A percentile compares a stretch with the other conserved stretches of the same genome.
Conservation (phyloP, 2,329 filamentous ascomycete genomes). For the Aureobasidium lini region DNA sequence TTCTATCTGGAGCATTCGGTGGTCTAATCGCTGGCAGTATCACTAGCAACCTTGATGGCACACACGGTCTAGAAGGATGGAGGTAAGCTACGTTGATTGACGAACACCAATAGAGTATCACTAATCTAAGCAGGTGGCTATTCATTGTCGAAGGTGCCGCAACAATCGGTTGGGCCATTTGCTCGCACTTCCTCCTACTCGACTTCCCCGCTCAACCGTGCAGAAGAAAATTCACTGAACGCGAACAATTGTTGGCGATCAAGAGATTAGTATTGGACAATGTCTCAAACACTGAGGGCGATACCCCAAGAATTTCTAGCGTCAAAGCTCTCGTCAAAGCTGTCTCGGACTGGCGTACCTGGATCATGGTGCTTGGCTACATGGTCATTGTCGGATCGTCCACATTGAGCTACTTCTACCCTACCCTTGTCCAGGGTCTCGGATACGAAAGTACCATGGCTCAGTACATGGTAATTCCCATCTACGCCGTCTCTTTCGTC, state of each 20-base stretch:
- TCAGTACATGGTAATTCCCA: slow-evolving; percentile 47
- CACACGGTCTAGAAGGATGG: slow-evolving; percentile 35
- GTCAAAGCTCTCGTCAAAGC: slow-evolving; percentile 33
- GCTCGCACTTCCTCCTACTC: slow-evolving; percentile 30
- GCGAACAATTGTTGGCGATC: slow-evolving; percentile 16
- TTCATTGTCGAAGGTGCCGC: slow-evolving; percentile 36
- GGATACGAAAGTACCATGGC: slow-evolving; percentile 41
- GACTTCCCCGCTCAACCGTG: slow-evolving; percentile 48
- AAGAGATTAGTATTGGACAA: slow-evolving; percentile 17
- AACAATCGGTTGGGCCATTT: slow-evolving; percentile 28
- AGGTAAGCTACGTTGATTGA: slow-evolving; percentile 27
- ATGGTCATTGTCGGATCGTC: slow-evolving; percentile 44
- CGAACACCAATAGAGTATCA: slow-evolving; percentile 22
- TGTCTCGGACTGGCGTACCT: slow-evolving; percentile 40
- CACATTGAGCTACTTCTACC: slow-evolving; percentile 49
- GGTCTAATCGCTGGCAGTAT: slow-evolving; percentile 35
- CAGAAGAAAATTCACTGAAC: slow-evolving; percentile 20
- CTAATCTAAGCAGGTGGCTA: slow-evolving; percentile 24
- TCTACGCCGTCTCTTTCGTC: slow-evolving; percentile 48
- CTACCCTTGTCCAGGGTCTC: slow-evolving; percentile 44
- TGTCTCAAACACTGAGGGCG: slow-evolving; percentile 33
- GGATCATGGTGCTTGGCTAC: slow-evolving; percentile 43
- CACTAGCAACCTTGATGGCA: slow-evolving; percentile 31
- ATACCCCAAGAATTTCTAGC: slow-evolving; percentile 28
- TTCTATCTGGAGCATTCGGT: slow-evolving; percentile 43